phyloP scores from a whole-genome alignment of 768 basidiomycete genomes.

The Hericium erinaceus region DNA sequence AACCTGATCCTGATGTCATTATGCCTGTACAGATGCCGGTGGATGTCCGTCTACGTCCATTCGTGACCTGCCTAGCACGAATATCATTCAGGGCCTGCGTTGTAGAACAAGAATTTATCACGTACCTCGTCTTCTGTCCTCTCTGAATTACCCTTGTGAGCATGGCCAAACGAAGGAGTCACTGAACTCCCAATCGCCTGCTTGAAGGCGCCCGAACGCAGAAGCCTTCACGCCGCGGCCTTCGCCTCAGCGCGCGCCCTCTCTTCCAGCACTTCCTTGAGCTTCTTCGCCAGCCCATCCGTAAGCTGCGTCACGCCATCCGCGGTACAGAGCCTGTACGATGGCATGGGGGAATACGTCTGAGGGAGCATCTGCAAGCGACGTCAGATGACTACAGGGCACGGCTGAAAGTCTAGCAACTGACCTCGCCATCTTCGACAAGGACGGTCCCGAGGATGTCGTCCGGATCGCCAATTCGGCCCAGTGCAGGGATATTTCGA shows the following conservation, averaged over 20 bases:
- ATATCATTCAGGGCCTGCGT: no score
- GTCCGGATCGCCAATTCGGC: conserved; percentile 73
- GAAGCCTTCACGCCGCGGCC: no score
- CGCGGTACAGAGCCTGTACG: conserved; percentile 70
- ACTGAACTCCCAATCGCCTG: no score
- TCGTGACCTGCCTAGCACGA: no score
- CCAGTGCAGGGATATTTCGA: conserved; percentile 65
- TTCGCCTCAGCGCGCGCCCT: conserved; percentile 24
- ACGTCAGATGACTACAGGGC: background rate
- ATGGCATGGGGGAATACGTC: conserved; percentile 78
- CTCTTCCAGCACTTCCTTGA: conserved; percentile 31
- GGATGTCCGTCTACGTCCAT: no score
- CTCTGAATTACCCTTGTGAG: no score
- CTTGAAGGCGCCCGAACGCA: no score
- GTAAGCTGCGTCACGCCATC: conserved; percentile 67
- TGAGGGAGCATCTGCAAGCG: conserved; percentile 46
- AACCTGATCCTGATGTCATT: no score
- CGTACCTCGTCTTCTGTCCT: no score
- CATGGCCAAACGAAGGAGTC: no score
- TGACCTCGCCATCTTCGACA: conserved; percentile 59
- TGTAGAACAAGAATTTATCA: no score
- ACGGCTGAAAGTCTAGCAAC: conserved; percentile 6
- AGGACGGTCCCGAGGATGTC: conserved; percentile 75
- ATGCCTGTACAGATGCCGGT: no score
- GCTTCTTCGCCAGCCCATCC: conserved; percentile 46